Evolutionary conservation across 495 filamentous ascomycete genomes (phyloP), one percentile per base, ranked within the genome.

Genomic region (Penicillium diatomitis): DNA sequence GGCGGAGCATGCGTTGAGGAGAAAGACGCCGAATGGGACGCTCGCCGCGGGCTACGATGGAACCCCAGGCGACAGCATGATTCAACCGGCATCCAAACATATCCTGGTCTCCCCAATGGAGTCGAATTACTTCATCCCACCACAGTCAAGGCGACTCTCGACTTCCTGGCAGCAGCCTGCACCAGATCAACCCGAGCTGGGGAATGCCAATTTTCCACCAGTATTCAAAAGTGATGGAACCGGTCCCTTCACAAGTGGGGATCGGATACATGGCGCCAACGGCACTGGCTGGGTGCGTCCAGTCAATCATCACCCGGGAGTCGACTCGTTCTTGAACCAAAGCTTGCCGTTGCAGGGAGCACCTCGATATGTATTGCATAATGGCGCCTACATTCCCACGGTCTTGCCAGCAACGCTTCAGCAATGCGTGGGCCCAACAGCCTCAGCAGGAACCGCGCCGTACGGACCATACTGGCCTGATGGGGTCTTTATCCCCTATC

Each of bases 1-100:
- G 8, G 65, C 60, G 4, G 90, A 96, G 66, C 82, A 97, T 66
- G 84, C 88, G 46, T 73, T 98, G 37, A 78, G 92, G 52, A 81
- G 92, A 41, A 98, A 98, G 62, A 97, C 92, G 6, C 92, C 92
- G 7, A 94, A 84, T 56, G 92, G 92, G 27, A 96, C 90, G 12
- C 77, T 98, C 47, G 86, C 89, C 45, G 90, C 87, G 48, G 91
- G 89, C 9, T 98, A 98, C 60, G 91, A 97, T 77, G 91, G 88
- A 8, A 88, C 86, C 5, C 79, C 83, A 2, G 73, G 82, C 30
- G 87, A 92, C 62, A 81, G 84, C 60, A 79, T 77, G 4, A 79
- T 82, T 12, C 86, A 87, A 40, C 87, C 88, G 34, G 81, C 86
- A 3, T 69, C 79, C 31, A 98, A 97, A 66, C 90, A 97, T 61